These are phyloP conservation scores for Coelomomyces lativittatus DNA, from an alignment of 371 early-diverging fungal genomes.

Conservation along the genomic window DNA sequence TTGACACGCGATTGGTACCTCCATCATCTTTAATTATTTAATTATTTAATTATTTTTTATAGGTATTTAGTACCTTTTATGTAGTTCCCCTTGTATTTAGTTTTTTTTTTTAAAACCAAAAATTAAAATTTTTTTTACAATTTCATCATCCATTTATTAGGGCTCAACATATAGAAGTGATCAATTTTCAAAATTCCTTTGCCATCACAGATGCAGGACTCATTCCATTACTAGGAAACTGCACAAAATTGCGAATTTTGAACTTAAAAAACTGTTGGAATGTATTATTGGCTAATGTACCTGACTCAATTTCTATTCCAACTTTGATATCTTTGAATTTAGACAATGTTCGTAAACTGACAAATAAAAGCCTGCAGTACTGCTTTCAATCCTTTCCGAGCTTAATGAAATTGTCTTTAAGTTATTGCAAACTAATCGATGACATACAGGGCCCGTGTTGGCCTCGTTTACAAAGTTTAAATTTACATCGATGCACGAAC, in stretches of 20 bases:
- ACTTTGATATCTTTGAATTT: slow-evolving; percentile 26
- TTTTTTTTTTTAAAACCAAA: too few species aligned
- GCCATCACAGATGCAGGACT: slow-evolving; percentile 30
- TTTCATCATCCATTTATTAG: too few species aligned
- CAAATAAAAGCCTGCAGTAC: slow-evolving; percentile 31
- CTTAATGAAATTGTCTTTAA: slow-evolving; percentile 14
- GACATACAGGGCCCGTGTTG: slow-evolving; percentile 9
- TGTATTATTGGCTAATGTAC: too few species aligned
- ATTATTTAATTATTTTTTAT: background rate
- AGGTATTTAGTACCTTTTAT: background rate
- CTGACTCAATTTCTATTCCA: slow-evolving; percentile 31
- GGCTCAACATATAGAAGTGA: too few species aligned
- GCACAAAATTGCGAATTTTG: slow-evolving; percentile 19
- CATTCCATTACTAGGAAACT: slow-evolving; percentile 8
- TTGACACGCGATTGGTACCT: background rate
- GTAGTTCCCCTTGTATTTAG: background rate
- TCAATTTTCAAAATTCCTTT: slow-evolving; percentile 3
- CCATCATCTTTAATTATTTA: too few species aligned
- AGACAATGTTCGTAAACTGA: slow-evolving; percentile 60
- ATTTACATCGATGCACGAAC: slow-evolving; percentile 59
- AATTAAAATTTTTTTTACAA: too few species aligned
- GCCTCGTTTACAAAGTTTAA: slow-evolving; percentile 23
- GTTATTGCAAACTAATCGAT: slow-evolving; percentile 60
- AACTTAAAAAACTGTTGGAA: slow-evolving; percentile 60
- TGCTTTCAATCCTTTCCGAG: slow-evolving; percentile 14